Conservation (phyloP, 805 yeast species). For the Lachancea cidri region DNA sequence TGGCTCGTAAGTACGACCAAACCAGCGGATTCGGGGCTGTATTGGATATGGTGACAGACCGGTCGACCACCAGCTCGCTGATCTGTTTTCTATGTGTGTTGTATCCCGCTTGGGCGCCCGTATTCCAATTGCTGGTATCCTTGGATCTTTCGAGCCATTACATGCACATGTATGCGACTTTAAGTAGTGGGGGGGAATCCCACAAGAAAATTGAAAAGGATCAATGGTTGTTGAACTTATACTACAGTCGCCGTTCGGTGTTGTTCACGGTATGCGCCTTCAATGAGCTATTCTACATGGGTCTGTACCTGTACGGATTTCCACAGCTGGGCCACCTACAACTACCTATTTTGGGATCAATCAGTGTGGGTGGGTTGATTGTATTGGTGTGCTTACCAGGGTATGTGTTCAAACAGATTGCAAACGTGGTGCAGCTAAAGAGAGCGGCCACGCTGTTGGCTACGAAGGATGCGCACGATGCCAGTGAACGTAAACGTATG, state of each 20-base stretch:
- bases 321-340: conserved; percentile 17
- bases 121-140: conserved; percentile 81
- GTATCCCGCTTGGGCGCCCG: conserved; percentile 51
- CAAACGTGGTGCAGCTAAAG: conserved; percentile 82
- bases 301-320: conserved; percentile 74
- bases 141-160: conserved; percentile 90
- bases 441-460: conserved; percentile 84
- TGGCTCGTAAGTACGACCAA: conserved; percentile 86
- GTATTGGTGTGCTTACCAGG: conserved; percentile 68
- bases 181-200: conserved; percentile 68
- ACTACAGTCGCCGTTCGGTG: conserved; percentile 81
- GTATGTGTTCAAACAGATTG: conserved; percentile 85
- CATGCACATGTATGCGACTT: conserved; percentile 96
- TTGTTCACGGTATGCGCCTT: conserved; percentile 87
- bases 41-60: conserved; percentile 96
- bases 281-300: conserved; percentile 90
- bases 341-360: conserved; percentile 27
- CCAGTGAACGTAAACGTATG: conserved; percentile 20
- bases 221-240: conserved; percentile 69
- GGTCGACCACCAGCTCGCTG: conserved; percentile 94
- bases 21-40: conserved; percentile 94
- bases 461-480: conserved; percentile 49
- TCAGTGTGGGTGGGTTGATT: conserved; percentile 57
- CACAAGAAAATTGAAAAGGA: conserved; percentile 80
- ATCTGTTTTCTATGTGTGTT: conserved; percentile 78